Conservation (phyloP, 2,329 filamentous ascomycete genomes). For the Calonectria montana region DNA sequence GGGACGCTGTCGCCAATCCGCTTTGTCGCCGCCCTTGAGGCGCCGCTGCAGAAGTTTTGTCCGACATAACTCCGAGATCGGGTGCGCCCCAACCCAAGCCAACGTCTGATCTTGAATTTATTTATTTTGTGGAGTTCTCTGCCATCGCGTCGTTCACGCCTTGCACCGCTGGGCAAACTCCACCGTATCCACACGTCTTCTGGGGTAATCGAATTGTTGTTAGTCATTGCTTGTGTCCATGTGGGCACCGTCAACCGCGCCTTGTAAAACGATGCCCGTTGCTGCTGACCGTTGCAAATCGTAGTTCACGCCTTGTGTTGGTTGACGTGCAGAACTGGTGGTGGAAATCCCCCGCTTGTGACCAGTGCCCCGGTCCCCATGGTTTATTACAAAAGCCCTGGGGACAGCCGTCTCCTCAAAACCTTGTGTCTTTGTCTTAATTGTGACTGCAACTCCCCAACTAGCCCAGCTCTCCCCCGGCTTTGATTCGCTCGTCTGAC, state of each 20-base stretch:
- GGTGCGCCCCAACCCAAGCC: not conserved
- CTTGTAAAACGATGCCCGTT: not conserved
- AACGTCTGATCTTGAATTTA: constrained; percentile 2
- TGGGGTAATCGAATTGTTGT: constrained; percentile 9
- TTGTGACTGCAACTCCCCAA: not conserved
- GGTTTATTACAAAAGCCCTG: not conserved
- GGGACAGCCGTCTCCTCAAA: not conserved
- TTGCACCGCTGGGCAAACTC: constrained; percentile 1
- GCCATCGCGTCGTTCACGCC: constrained; percentile 12
- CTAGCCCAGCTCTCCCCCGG: not conserved
- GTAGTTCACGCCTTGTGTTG: constrained; percentile 3
- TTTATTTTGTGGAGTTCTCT: not conserved
- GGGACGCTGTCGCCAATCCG: not conserved
- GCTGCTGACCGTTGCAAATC: not conserved
- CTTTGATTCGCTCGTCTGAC: not conserved
- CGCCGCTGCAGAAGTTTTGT: constrained; percentile 7
- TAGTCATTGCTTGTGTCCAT: not conserved
- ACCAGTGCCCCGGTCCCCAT: not conserved
- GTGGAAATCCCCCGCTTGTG: not conserved
- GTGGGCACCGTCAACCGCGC: constrained; percentile 9
- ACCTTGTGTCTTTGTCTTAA: not conserved
- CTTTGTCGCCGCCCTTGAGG: not conserved
- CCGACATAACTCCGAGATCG: constrained; percentile 22
- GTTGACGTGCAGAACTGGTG: not conserved
- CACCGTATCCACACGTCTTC: constrained; percentile 8